Evolutionary conservation across 768 basidiomycete species (phyloP), one percentile per base, ranked within the genome.

Genomic region (Suillus occidentalis): DNA sequence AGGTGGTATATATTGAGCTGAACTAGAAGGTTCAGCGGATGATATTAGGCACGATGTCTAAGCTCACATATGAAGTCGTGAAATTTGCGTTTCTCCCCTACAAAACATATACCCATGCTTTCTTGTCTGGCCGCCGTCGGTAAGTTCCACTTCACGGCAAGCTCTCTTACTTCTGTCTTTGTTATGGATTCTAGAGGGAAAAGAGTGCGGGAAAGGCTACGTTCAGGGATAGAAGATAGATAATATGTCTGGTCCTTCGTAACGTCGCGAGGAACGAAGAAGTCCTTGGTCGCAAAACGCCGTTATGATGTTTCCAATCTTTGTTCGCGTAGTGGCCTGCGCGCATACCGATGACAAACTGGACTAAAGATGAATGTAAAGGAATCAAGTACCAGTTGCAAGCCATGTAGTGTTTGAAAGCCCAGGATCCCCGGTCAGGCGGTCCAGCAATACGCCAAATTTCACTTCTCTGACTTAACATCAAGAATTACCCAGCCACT

Each of bases 41-140:
- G 4, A 25, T 43, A n/a, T 9, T 18, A 36, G 20, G 34, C 34
- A 59, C 22, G 37, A 20, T 40, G n/a, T 7, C 12, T 57, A 34
- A 43, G 60, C 28, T 66, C 65, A 91, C 93, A 84, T 58, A 96
- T 75, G 72, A 96, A 98, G 10, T 84, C 77, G 34, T 82, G 80
- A 68, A 97, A 96, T 57, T 79, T 84, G 12, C 82, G 81, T 71
- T 89, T 87, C 72, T 95, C 86, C 6, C 95, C 96, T 1, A 99
- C 88, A 68, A 99, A 99, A 72, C 96, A 99, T 20, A 99, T 84
- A 0, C 96, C 96, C 87, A 97, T 95, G 75, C 92, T 95, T 72
- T 99, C 96, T 20, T 82, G 83, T 65, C 93, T 83, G 3, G 84
- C 81, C 0, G 93, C 92, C 3, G 89, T 95, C 4, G 89, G 88